Conservation (phyloP, 1,284 basidiomycete genomes). For the Pisolithus thermaeus region DNA sequence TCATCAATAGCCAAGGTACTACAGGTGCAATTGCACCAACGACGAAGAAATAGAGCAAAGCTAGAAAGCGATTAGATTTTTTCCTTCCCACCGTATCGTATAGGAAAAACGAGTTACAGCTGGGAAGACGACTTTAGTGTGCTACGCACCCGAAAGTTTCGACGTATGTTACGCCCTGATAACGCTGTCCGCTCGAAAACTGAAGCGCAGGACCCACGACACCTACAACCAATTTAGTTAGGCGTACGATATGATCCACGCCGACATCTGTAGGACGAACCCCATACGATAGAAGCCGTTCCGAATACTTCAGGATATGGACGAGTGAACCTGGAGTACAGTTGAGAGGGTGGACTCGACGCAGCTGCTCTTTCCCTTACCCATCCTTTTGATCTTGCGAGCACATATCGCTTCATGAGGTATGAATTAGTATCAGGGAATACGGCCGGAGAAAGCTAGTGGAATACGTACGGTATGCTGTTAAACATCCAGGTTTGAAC, state of each 20-base stretch:
- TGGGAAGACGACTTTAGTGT: neutral
- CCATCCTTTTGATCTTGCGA: slow-evolving; percentile 28
- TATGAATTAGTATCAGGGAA: neutral
- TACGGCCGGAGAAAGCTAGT: neutral
- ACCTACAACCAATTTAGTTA: slow-evolving; percentile 16
- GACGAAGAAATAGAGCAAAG: slow-evolving; percentile 43
- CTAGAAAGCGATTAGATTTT: slow-evolving; percentile 14
- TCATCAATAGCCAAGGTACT: slow-evolving; percentile 36
- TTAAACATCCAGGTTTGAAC: slow-evolving; percentile 44
- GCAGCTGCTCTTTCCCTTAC: slow-evolving; percentile 5
- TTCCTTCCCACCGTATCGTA: neutral
- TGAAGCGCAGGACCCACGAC: slow-evolving; percentile 35
- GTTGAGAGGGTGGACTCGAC: neutral
- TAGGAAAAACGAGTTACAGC: slow-evolving; percentile 8
- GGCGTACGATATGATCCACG: neutral
- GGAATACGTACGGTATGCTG: slow-evolving; percentile 20
- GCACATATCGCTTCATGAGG: slow-evolving; percentile 26
- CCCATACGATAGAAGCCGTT: slow-evolving; percentile 34
- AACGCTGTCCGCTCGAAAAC: slow-evolving; percentile 33
- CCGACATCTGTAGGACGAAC: slow-evolving; percentile 10
- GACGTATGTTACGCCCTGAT: slow-evolving; percentile 18
- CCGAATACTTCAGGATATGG: slow-evolving; percentile 32
- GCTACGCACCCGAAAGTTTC: neutral
- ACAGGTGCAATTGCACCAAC: slow-evolving; percentile 40
- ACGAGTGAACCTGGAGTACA: slow-evolving; percentile 28